Evolutionary conservation across 164 flowering plant species (phyloP), one percentile per base, ranked within the genome.

Genomic region (Tetracentron sinense): DNA sequence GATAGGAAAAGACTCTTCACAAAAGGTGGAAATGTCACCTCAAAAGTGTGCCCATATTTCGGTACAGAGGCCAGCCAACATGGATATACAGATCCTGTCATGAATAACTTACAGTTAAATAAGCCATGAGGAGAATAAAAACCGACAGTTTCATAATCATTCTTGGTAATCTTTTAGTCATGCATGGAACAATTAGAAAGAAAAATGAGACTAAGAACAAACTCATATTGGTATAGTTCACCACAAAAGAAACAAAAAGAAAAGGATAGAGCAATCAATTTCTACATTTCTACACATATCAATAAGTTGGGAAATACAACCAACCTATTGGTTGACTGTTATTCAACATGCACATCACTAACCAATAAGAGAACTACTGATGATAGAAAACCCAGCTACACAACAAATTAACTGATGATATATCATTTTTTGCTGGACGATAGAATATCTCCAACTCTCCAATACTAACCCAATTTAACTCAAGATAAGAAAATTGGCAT

Each of bases 21-120:
- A 42, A 20, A 22, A 38, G 7, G 8, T 35, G 17, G 60, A 2
- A 30, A 7, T 30, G 67, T 70, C 35, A 88, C 96, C 94, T 94
- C 99, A 81, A 89, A 89, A 68, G 99, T 96, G 84, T 91, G 99
- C 14, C 93, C 93, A 85, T 89, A 84, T 70, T 86, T 65, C 85
- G 74, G 73, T 89, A 94, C 33, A 94, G 66, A 48, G 99, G 99
- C 97, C 99, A 94, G 21, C 90, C 96, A 57, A 94, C 79, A 69
- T 86, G 86, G 58, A 91, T 69, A 60, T 94, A 91, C 56, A 94
- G 67, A 48, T 94, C 99, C 96, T 94, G 83, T 42, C 52, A 74
- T 15, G 47, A 56, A 60, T 33, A 56, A 74, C 6, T 35, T 33
- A 21, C 22, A 28, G 27, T 68, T 15, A 44, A 31, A 31, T 33